These are phyloP conservation scores for Sordariomycetes sp. DNA, from an alignment of 2,329 filamentous ascomycete species.

Conservation along the genomic window DNA sequence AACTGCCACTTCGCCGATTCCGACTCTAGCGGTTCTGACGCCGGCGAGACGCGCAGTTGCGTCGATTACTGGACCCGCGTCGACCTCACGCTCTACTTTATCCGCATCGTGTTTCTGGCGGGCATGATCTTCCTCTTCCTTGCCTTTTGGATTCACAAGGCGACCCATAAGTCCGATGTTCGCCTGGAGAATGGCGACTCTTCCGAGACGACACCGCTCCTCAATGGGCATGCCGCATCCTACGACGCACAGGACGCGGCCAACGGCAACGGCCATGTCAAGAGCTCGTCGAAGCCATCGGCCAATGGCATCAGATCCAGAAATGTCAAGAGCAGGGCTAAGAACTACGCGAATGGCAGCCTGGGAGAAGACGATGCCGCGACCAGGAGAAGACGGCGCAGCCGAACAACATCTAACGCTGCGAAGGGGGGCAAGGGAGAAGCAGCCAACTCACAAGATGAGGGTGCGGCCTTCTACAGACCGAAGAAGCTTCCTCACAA, in stretches of 20 bases:
- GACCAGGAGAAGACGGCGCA: conserved; percentile 21
- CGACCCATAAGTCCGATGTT: conserved; percentile 24
- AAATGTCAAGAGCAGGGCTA: no score
- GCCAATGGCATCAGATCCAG: no score
- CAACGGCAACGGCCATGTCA: conserved; percentile 4
- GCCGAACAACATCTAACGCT: conserved; percentile 28
- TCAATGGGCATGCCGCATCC: conserved; percentile 32
- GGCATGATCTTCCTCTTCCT: conserved; percentile 42
- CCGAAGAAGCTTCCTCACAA: conserved; percentile 78
- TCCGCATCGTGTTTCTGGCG: conserved; percentile 59
- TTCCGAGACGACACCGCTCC: conserved; percentile 55
- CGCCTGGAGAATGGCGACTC: conserved; percentile 24
- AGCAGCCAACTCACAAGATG: no score
- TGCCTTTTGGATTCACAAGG: conserved; percentile 31
- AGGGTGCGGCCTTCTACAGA: conserved; percentile 75
- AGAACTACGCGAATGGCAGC: background rate
- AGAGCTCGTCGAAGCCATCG: conserved; percentile 3
- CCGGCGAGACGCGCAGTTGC: conserved; percentile 12
- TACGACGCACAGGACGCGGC: conserved; percentile 25
- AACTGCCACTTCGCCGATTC: conserved; percentile 51
- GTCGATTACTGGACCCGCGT: conserved; percentile 33
- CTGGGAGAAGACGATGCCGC: conserved; percentile 9
- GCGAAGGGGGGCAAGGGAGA: conserved; percentile 23
- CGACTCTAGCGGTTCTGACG: conserved; percentile 13
- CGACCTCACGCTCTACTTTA: conserved; percentile 56